Conservation (phyloP, 495 filamentous ascomycete species). For the Xylaria sp. region DNA sequence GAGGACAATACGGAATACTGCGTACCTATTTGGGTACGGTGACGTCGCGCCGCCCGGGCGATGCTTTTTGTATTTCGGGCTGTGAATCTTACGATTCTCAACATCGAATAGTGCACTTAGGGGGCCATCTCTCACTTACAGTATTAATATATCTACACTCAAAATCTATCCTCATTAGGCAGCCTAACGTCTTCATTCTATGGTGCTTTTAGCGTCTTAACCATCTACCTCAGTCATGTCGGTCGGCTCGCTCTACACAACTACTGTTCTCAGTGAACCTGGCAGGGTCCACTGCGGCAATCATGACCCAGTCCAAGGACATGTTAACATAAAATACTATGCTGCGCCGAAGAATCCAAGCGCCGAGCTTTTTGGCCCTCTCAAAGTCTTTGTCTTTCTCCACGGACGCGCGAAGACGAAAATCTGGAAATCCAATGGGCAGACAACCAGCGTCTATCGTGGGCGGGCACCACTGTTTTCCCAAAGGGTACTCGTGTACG, state of each 20-base stretch:
- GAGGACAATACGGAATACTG: too few relatives aligned
- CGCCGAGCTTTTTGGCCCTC: constrained; percentile 24
- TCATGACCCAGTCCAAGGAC: constrained; percentile 16
- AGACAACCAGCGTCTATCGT: constrained; percentile 18
- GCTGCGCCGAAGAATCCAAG: not conserved
- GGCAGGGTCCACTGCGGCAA: constrained; percentile 17
- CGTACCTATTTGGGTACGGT: too few relatives aligned
- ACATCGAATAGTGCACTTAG: not conserved
- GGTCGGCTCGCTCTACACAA: constrained; percentile 18
- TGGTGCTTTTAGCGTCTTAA: not conserved
- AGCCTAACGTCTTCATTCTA: not conserved
- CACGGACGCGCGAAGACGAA: constrained; percentile 28
- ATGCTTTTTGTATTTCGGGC: not conserved
- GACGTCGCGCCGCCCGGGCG: not conserved
- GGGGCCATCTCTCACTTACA: not conserved
- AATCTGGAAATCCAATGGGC: constrained; percentile 18
- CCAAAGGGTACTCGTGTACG: not conserved
- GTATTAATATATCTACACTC: not conserved
- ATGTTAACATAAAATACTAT: constrained; percentile 14
- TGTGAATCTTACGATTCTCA: constrained; percentile 3
- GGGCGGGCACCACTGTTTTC: constrained; percentile 20
- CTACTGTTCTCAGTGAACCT: constrained; percentile 19
- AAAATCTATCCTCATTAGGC: not conserved
- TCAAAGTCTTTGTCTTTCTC: constrained; percentile 14
- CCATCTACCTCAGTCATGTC: constrained; percentile 12